Percentiles rank a stretch among this genome's conserved stretches.
These are phyloP conservation scores for Chlorencoelia australis DNA, from an alignment of 2,329 filamentous ascomycete genomes.

Conservation along the genomic window DNA sequence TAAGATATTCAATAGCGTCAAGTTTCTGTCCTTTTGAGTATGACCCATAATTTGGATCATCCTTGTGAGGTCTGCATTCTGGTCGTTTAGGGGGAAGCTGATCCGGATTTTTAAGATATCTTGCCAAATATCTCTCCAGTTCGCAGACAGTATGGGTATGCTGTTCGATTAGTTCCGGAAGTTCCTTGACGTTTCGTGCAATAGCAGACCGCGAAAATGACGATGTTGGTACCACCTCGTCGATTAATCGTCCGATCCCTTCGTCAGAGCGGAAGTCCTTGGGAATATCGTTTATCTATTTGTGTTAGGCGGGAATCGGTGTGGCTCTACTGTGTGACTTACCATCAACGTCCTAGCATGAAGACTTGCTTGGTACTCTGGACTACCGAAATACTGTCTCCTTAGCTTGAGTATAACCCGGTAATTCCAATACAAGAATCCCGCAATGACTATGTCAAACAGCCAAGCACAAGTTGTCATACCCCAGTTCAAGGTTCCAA, in stretches of 20 bases:
- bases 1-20: conserved; percentile 90
- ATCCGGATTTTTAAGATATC: conserved; percentile 81
- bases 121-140: conserved; percentile 75
- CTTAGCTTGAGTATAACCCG: conserved; percentile 59
- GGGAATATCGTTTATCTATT: conserved; percentile 74
- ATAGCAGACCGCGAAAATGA: conserved; percentile 73
- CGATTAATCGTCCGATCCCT: conserved; percentile 75
- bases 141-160: conserved; percentile 73
- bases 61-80: conserved; percentile 68
- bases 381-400: conserved; percentile 70
- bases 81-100: conserved; percentile 70
- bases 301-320: conserved; percentile 15
- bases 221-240: conserved; percentile 67
- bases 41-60: conserved; percentile 56
- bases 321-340: too few species aligned
- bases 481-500: conserved; percentile 44
- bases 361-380: conserved; percentile 80
- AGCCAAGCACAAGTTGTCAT: conserved; percentile 50
- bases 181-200: conserved; percentile 82
- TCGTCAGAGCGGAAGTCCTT: conserved; percentile 70
- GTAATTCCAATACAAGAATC: conserved; percentile 89
- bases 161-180: conserved; percentile 75
- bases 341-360: conserved; percentile 65
- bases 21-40: conserved; percentile 64
- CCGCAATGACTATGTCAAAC: conserved; percentile 66